phyloP scores from a whole-genome alignment of 805 yeast species.

The Cyberlindnera veronae region DNA sequence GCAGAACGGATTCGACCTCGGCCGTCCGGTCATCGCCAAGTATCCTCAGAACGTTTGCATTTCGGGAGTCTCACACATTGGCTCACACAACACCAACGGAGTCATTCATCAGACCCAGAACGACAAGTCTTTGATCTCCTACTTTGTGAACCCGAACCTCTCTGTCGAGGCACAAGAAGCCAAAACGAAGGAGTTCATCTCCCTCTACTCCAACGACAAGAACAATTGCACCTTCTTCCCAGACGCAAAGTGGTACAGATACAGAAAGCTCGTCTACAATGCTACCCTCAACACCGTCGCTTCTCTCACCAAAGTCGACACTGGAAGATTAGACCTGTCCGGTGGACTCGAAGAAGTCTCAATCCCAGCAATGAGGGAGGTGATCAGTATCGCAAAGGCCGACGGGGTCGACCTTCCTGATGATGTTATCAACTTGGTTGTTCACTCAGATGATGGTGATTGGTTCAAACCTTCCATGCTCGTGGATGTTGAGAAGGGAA shows the following conservation, averaged over 20 bases:
- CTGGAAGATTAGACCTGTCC: slow-evolving; percentile 47
- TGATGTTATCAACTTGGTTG: slow-evolving; percentile 43
- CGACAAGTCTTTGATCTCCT: slow-evolving; percentile 46
- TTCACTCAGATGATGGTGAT: slow-evolving; percentile 55
- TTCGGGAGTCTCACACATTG: slow-evolving; percentile 62
- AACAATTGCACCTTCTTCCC: slow-evolving; percentile 40
- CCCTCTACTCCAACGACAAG: slow-evolving; percentile 42
- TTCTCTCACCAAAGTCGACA: slow-evolving; percentile 56
- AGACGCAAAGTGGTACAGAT: slow-evolving; percentile 50
- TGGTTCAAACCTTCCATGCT: slow-evolving; percentile 71
- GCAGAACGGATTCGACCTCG: slow-evolving; percentile 65
- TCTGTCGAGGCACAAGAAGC: slow-evolving; percentile 22
- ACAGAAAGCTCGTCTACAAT: slow-evolving; percentile 68
- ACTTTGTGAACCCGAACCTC: slow-evolving; percentile 40
- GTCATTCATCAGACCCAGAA: slow-evolving; percentile 41
- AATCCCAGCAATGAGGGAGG: slow-evolving; percentile 65
- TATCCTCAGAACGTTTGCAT: slow-evolving; percentile 50
- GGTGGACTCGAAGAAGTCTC: slow-evolving; percentile 42
- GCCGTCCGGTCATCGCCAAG: slow-evolving; percentile 44
- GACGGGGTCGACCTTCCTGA: slow-evolving; percentile 57
- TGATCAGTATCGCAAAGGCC: slow-evolving; percentile 60
- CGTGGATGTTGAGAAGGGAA: slow-evolving; percentile 63
- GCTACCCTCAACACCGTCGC: slow-evolving; percentile 62
- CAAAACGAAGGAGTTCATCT: slow-evolving; percentile 42
- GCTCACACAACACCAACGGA: slow-evolving; percentile 47